Conservation (phyloP, 305 asterid genomes). For the Fraxinus sp. region DNA sequence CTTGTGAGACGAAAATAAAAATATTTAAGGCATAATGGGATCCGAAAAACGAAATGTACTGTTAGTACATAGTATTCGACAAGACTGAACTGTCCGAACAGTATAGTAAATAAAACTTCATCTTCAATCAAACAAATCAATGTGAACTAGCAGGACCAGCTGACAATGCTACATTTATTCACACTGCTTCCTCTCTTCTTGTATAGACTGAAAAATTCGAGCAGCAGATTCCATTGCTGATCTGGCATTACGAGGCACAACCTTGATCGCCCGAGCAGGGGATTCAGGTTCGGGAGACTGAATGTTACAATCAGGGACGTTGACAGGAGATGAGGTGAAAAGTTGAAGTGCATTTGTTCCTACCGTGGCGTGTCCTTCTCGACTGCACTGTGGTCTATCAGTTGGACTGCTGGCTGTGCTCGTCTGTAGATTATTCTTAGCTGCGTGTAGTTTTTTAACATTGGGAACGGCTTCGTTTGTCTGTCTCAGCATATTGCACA, state of each 20-base stretch:
- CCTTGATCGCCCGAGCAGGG: constrained; percentile 41
- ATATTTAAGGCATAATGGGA: constrained; percentile 24
- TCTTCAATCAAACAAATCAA: background rate
- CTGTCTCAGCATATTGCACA: constrained; percentile 23
- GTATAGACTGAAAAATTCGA: constrained; percentile 77
- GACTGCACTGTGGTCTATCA: constrained; percentile 26
- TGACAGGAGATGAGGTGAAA: constrained; percentile 44
- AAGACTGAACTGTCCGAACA: background rate
- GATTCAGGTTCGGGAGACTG: constrained; percentile 16
- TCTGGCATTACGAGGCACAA: constrained; percentile 64
- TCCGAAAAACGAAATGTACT: background rate
- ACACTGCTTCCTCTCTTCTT: constrained; percentile 68
- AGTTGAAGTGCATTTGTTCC: constrained; percentile 44
- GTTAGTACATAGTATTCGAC: background rate
- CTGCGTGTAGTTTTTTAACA: constrained; percentile 3
- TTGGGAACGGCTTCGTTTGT: constrained; percentile 23
- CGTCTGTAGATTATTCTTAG: constrained; percentile 44
- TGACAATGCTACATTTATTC: constrained; percentile 33
- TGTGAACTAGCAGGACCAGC: constrained; percentile 11
- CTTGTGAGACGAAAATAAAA: background rate
- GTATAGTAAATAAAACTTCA: background rate
- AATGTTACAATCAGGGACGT: constrained; percentile 20
- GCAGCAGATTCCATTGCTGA: constrained; percentile 83
- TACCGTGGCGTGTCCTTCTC: constrained; percentile 23
- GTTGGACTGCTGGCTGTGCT: constrained; percentile 60